phyloP scores from a whole-genome alignment of 1,284 basidiomycete genomes.

The Ganoderma sinense region DNA sequence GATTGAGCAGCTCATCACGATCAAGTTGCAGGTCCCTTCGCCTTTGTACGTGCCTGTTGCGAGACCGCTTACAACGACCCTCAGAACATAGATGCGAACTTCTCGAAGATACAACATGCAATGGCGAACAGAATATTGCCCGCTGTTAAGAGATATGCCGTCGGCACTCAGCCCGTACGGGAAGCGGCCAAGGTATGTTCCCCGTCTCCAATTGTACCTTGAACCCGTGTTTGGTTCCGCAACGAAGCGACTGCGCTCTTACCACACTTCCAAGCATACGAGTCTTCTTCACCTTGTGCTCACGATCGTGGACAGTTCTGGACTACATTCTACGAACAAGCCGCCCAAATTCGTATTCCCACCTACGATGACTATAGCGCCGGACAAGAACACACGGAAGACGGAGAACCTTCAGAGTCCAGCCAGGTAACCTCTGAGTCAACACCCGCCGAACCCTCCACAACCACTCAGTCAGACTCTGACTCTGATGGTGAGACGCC shows the following conservation, averaged over 20 bases:
- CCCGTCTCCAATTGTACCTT: constrained; percentile 1
- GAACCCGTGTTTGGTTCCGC: not conserved
- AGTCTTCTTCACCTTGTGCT: not conserved
- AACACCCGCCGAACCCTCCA: constrained; percentile 11
- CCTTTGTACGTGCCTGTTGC: not conserved
- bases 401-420: constrained; percentile 32
- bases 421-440: constrained; percentile 19
- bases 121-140: constrained; percentile 85
- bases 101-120: constrained; percentile 89
- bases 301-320: constrained; percentile 71
- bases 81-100: constrained; percentile 94
- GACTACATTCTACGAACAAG: constrained; percentile 94
- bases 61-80: constrained; percentile 5
- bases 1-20: constrained; percentile 94
- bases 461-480: constrained; percentile 40
- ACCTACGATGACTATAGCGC: constrained; percentile 71
- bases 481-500: constrained; percentile 31
- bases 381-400: constrained; percentile 55
- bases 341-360: constrained; percentile 86
- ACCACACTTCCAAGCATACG: not conserved
- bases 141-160: constrained; percentile 87
- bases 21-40: constrained; percentile 74
- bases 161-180: constrained; percentile 86
- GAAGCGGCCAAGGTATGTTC: constrained; percentile 83
- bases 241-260: not conserved